Conservation (phyloP, 2,329 filamentous ascomycete genomes). For the Botryotinia globosa region DNA sequence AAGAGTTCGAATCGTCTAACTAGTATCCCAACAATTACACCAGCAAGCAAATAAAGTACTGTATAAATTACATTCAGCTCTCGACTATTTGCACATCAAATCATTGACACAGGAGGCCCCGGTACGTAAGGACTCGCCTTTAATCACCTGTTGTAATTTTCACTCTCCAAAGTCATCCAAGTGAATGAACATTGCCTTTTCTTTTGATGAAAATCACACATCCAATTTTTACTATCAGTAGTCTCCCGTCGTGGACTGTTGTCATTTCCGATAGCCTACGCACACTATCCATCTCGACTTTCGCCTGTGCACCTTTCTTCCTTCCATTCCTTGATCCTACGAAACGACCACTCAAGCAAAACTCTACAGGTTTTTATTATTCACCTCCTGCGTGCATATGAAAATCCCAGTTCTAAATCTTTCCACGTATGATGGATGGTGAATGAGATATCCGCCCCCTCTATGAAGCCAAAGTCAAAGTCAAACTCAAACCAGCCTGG, state of each 20-base stretch:
- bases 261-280: not conserved
- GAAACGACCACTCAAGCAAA: not conserved
- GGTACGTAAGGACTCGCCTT: not conserved
- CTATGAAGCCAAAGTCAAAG: rapidly evolving
- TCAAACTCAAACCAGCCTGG: no score
- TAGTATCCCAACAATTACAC: not conserved
- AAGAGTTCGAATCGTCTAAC: not conserved
- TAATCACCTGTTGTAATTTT: not conserved
- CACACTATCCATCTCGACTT: not conserved
- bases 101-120: not conserved
- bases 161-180: not conserved
- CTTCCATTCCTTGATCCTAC: not conserved
- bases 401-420: not conserved
- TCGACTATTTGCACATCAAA: not conserved
- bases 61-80: not conserved
- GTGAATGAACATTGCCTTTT: not conserved
- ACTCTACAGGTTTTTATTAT: no score
- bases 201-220: rapidly evolving
- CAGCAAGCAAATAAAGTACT: not conserved
- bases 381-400: no score
- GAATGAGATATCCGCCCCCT: not conserved
- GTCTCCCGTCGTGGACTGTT: not conserved
- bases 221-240: not conserved
- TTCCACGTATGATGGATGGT: not conserved
- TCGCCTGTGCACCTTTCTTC: no score